Base-by-base conservation (phyloP, 2,329 filamentous ascomycete genomes). In the Epichloe baconii region DNA sequence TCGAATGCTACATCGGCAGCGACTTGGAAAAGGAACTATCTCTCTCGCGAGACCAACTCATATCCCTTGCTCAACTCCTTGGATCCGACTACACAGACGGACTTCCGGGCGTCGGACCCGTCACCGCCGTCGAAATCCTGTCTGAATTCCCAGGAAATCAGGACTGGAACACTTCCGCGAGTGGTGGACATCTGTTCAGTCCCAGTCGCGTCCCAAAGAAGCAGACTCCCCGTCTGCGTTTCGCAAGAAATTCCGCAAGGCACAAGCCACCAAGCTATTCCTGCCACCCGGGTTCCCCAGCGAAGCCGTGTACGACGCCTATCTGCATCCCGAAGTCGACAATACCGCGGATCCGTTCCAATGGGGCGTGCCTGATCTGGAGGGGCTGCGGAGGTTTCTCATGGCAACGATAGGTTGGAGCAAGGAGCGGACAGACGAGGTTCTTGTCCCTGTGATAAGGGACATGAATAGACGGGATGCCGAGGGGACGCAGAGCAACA, bases 51-150 rank as follows among this genome's bases (percentile, higher is more conserved):
- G 77, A 85, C 50, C 88, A 91, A 61, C 80, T 98, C 49, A 95
- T 98, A 55, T 79, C 85, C 17, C 79, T 97, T 53, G 93, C 93
- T 0, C 90, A 97, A 62, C 76, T 98, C 0, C 77, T 98, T 0
- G 93, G 93, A 0, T 91, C 85, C 8, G 93, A 98, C 68, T 98
- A 98, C 65, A 95, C 91, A 0, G 88, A 97, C 61, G 93, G 93
- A 0, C 76, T 98, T 0, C 80, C 87, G 0, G 90, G 89, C 3
- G 85, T 98, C 35, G 93, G 93, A 0, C 93, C 94, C 0, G 93
- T 98, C 47, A 96, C 88, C 0, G 94, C 93, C 0, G 74, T 98
- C 2, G 93, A 98, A 66, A 91, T 98, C 51, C 74, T 98, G 0
- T 90, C 88, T 6, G 93, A 98, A 61, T 98, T 98, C 57, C 76